phyloP scores from a whole-genome alignment of 2,329 filamentous ascomycete genomes.

The Monosporascus sp. region DNA sequence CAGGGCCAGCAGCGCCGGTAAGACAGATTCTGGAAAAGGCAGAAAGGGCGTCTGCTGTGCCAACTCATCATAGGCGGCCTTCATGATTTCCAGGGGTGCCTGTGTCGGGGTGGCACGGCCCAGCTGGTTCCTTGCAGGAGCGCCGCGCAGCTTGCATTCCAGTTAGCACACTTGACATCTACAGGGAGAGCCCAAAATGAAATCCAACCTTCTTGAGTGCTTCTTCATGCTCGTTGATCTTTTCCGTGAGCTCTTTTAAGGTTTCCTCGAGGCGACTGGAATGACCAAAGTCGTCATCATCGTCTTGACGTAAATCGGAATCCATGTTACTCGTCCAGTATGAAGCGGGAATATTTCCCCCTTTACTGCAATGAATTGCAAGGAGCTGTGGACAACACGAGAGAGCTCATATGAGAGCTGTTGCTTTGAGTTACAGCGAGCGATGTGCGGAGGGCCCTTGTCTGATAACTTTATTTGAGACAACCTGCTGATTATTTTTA shows the following conservation, averaged over 20 bases:
- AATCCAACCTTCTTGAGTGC: conserved; percentile 40
- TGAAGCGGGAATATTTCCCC: background rate
- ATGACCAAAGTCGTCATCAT: conserved; percentile 36
- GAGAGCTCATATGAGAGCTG: too few species aligned
- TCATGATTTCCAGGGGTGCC: conserved; percentile 46
- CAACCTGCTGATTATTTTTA: too few species aligned
- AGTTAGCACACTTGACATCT: conserved; percentile 5
- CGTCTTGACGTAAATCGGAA: conserved; percentile 14
- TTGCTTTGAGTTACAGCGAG: too few species aligned
- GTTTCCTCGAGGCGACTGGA: conserved; percentile 59
- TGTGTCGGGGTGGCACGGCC: conserved; percentile 17
- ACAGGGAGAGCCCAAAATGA: background rate
- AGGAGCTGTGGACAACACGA: too few species aligned
- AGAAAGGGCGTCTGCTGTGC: conserved; percentile 59
- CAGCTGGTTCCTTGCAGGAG: conserved; percentile 7
- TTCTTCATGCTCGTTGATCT: conserved; percentile 49
- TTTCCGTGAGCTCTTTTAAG: conserved; percentile 58
- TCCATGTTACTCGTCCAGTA: conserved; percentile 20
- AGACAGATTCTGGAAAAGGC: conserved; percentile 59
- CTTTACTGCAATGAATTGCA: too few species aligned
- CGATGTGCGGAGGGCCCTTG: too few species aligned
- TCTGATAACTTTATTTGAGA: too few species aligned
- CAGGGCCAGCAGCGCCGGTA: conserved; percentile 68
- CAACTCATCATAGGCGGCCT: conserved; percentile 60
- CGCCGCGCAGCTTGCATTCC: conserved; percentile 13